Conservation (phyloP, 345 rosid genomes). For the Ricinus communis region DNA sequence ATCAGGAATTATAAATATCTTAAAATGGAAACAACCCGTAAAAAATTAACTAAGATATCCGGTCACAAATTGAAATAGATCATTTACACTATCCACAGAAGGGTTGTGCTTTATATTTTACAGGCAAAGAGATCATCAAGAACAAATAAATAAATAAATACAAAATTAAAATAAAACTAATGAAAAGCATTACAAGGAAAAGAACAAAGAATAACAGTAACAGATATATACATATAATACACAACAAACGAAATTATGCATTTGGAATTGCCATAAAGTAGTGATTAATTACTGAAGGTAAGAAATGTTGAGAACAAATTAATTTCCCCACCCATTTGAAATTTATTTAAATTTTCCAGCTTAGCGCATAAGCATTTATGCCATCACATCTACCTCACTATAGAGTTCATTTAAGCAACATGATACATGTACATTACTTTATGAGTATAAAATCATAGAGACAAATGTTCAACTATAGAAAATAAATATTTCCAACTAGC, state of each 20-base stretch:
- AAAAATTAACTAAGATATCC: background rate
- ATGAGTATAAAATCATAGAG: background rate
- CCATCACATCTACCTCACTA: background rate
- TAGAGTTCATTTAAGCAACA: background rate
- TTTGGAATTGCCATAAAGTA: background rate
- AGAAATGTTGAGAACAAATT: conserved; percentile 4
- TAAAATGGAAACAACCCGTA: background rate
- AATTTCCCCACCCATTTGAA: background rate
- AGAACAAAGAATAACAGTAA: background rate
- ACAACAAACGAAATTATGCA: background rate
- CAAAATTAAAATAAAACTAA: background rate
- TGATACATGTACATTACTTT: background rate
- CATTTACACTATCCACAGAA: background rate
- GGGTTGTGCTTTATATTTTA: background rate
- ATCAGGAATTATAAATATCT: background rate
- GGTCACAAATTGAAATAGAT: background rate
- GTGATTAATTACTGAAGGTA: too few relatives aligned
- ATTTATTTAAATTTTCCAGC: background rate
- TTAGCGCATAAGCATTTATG: background rate
- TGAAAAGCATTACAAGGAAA: background rate
- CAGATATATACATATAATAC: too few relatives aligned
- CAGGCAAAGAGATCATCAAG: background rate
- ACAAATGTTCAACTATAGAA: background rate
- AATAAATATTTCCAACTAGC: conserved; percentile 6
- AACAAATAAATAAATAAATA: background rate